Evolutionary conservation across 1,284 basidiomycete genomes (phyloP).

Genomic region (Ganoderma boninense): DNA sequence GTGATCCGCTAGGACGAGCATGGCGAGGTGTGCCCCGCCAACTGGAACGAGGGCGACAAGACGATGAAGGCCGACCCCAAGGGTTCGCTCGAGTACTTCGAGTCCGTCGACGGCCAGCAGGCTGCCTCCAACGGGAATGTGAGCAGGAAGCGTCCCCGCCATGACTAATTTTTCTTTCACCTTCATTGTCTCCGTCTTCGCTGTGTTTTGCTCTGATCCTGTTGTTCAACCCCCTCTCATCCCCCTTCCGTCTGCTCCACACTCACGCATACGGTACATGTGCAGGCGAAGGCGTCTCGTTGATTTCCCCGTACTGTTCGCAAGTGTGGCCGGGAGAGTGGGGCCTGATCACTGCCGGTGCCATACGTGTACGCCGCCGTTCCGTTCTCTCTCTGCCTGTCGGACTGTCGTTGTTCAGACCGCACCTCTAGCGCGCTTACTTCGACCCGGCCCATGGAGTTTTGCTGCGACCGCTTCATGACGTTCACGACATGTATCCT

Average conservation of each 20-base stretch:
- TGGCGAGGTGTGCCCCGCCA: slow-evolving; percentile 91
- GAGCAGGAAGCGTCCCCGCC: slow-evolving; percentile 46
- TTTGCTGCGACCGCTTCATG: slow-evolving; percentile 9
- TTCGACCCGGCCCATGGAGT: slow-evolving; percentile 13
- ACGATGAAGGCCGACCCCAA: slow-evolving; percentile 83
- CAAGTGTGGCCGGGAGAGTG: neutral
- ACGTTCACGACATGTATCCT: neutral
- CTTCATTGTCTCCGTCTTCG: slow-evolving; percentile 23
- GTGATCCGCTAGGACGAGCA: slow-evolving; percentile 69
- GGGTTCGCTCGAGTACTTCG: slow-evolving; percentile 81
- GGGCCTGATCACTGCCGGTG: neutral
- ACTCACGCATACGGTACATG: neutral
- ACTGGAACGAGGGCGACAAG: slow-evolving; percentile 81
- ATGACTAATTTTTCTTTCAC: slow-evolving; percentile 37
- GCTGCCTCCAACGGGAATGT: slow-evolving; percentile 39
- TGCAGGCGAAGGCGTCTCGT: neutral
- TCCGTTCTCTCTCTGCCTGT: neutral
- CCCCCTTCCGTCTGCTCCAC: neutral
- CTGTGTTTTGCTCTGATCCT: slow-evolving; percentile 3
- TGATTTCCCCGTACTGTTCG: neutral
- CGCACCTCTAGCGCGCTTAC: slow-evolving; percentile 8
- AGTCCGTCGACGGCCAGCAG: slow-evolving; percentile 40
- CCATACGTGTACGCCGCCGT: neutral
- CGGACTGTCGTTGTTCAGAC: neutral
- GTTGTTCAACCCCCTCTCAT: neutral